Base-by-base conservation (phyloP, 2,329 filamentous ascomycete species). In the Hansfordia pulvinata region DNA sequence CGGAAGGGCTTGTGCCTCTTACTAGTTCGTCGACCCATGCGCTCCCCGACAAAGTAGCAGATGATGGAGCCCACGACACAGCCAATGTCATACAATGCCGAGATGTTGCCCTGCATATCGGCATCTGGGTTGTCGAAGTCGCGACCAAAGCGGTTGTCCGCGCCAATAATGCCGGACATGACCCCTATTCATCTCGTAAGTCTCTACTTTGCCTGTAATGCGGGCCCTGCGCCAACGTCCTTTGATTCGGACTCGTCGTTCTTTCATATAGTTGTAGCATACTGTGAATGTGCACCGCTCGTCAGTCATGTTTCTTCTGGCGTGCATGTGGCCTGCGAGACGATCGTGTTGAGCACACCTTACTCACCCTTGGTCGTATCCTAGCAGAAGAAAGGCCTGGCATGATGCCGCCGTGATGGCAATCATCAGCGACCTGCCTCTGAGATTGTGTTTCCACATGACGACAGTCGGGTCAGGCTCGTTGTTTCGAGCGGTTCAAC, bases 21-120 rank as follows among this genome's bases (percentile, higher is more conserved):
- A n/a, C n/a, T 54, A 4, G 39, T 47, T 34, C 48, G 52, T 14
- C 58, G 45, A 26, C 61, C 59, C 11, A 62, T 32, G 11, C 45
- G 35, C 32, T 63, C 47, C 27, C 58, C 45, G 27, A 58, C 35
- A 30, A 54, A 44, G 33, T 44, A 46, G 10, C 37, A 41, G 6
- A 43, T 27, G 7, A 52, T 35, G 29, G 40, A 48, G 9, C 50
- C 47, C 8, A 36, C 18, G 3, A 39, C 45, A 30, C 42, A 49
- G 16, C 50, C 47, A 20, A 53, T 52, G 31, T 52, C 44, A 33
- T 51, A 52, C 5, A 51, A 29, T 1, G 45, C 37, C 2, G 40
- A 43, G 21, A 53, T 46, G 9, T 48, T 48, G 12, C 52, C 52
- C 30, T 55, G 49, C 42, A 56, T 48, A 11, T 40, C 45, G 2